Conservation (phyloP, 2,329 filamentous ascomycete genomes). For the Xylaria sp. region DNA sequence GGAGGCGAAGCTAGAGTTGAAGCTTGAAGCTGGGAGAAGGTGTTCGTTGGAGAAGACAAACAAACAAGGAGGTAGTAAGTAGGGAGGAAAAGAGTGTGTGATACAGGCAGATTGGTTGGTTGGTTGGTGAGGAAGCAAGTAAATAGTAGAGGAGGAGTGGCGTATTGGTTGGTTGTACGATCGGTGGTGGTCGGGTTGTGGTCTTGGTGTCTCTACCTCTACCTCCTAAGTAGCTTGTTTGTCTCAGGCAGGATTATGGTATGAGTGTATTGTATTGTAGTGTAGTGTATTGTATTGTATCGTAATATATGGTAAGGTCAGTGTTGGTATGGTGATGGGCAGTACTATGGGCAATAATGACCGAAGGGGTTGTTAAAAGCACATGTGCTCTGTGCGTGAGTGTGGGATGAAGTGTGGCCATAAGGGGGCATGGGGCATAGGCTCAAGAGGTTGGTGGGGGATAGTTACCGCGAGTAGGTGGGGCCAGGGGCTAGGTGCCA, state of each 20-base stretch:
- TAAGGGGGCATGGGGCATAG: slow-evolving; percentile 9
- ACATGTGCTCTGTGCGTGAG: slow-evolving; percentile 35
- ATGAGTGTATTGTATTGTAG: neutral
- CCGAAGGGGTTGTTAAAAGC: slow-evolving; percentile 11
- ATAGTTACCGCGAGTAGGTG: slow-evolving; percentile 5
- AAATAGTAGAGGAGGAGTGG: too few relatives aligned
- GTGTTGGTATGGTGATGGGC: too few relatives aligned
- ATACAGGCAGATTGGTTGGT: too few relatives aligned
- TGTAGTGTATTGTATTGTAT: too few relatives aligned
- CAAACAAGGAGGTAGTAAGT: neutral
- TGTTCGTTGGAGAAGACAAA: neutral
- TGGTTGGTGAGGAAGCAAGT: too few relatives aligned
- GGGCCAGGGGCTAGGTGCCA: slow-evolving; percentile 22
- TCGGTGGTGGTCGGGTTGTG: slow-evolving; percentile 4
- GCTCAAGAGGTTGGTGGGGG: neutral
- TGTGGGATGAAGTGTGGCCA: slow-evolving; percentile 18
- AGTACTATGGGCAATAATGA: slow-evolving; percentile 29
- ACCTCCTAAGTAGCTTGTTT: too few relatives aligned
- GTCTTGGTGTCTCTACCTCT: neutral
- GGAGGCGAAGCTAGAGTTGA: neutral
- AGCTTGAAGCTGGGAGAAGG: neutral
- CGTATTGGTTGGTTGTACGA: neutral
- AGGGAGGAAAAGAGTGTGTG: neutral
- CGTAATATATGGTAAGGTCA: too few relatives aligned
- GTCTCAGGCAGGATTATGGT: slow-evolving; percentile 15